Conservation (phyloP, 257 asterid species). For the Echium plantagineum region DNA sequence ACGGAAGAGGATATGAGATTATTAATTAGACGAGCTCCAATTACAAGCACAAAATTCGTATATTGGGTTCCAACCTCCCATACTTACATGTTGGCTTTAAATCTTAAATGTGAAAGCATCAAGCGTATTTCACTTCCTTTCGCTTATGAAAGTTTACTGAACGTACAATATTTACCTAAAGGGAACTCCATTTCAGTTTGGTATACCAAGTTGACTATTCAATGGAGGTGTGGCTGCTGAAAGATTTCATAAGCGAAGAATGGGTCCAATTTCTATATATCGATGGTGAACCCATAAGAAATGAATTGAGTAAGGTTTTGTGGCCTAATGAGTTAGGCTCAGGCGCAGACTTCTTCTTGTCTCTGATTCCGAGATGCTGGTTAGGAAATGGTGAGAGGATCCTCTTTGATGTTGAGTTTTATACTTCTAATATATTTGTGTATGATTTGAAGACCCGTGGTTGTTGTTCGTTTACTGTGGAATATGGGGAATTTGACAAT, state of each 20-base stretch:
- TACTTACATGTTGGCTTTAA: neutral
- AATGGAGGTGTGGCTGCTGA: neutral
- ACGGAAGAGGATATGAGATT: too few relatives aligned
- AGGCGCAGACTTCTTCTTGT: too few relatives aligned
- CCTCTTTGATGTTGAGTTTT: too few relatives aligned
- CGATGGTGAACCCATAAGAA: neutral
- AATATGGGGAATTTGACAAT: too few relatives aligned
- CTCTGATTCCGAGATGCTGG: neutral
- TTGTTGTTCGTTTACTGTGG: too few relatives aligned
- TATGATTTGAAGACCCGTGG: neutral
- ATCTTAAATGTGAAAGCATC: neutral
- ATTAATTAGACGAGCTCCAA: too few relatives aligned
- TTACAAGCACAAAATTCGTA: neutral
- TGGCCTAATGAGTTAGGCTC: too few relatives aligned
- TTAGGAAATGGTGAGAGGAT: neutral
- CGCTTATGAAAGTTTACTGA: fast-evolving
- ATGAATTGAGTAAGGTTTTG: neutral
- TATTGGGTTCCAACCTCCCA: neutral
- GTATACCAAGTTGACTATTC: neutral
- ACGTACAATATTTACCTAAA: neutral
- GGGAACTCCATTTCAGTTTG: neutral
- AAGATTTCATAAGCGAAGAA: neutral
- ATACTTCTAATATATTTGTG: too few relatives aligned
- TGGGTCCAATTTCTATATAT: neutral
- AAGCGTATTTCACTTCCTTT: neutral